A percentile compares a stretch with the other conserved stretches of the same genome.
phyloP scores from a whole-genome alignment of 495 filamentous ascomycete species.

The Evansstolkia leycettana region DNA sequence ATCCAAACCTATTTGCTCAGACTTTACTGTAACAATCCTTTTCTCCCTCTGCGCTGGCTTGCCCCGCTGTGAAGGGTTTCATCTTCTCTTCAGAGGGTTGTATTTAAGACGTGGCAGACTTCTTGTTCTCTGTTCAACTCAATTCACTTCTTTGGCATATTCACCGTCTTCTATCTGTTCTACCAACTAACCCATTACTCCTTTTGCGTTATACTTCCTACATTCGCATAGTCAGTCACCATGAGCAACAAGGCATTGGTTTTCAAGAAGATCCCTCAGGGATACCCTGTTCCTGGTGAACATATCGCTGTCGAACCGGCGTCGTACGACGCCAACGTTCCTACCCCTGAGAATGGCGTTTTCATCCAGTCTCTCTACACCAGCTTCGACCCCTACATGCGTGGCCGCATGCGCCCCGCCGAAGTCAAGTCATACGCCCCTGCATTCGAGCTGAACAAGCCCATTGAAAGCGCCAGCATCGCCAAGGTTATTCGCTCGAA shows the following conservation, averaged over 20 bases:
- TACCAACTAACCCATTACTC: not conserved
- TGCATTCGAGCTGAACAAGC: constrained; percentile 40
- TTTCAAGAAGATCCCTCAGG: constrained; percentile 61
- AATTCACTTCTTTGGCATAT: no score
- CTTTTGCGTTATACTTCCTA: not conserved
- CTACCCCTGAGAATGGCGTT: constrained; percentile 57
- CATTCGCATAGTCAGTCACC: not conserved
- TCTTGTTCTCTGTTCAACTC: no score
- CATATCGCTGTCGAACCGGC: constrained; percentile 58
- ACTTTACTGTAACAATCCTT: no score
- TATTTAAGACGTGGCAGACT: no score
- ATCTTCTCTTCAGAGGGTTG: no score
- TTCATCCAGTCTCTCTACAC: constrained; percentile 60
- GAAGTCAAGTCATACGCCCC: constrained; percentile 51
- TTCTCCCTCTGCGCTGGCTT: no score
- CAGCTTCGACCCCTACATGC: constrained; percentile 85
- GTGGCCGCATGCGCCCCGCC: constrained; percentile 47
- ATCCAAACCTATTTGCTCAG: no score
- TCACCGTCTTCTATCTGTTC: not conserved
- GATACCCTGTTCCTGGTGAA: constrained; percentile 58
- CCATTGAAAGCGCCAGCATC: constrained; percentile 45
- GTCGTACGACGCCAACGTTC: constrained; percentile 50
- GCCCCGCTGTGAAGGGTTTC: no score
- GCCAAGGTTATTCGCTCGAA: constrained; percentile 57
- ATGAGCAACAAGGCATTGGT: constrained; percentile 63